Conservation (phyloP, 495 filamentous ascomycete species). For the Daldinia loculata region DNA sequence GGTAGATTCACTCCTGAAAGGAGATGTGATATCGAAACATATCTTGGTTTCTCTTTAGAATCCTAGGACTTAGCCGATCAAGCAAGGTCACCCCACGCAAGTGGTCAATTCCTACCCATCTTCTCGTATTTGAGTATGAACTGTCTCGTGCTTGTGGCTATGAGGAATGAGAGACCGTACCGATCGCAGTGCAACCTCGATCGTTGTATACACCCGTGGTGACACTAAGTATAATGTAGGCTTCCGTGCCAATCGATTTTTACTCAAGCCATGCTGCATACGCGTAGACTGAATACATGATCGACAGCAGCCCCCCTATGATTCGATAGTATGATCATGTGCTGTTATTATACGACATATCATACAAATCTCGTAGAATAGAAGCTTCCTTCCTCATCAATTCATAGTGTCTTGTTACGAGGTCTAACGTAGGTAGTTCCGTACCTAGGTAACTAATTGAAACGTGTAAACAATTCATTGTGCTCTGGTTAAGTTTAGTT, state of each 20-base stretch:
- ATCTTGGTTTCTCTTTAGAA: not conserved
- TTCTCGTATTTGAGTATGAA: not conserved
- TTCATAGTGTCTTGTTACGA: too few species aligned
- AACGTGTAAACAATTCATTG: conserved; percentile 9
- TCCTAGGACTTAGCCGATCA: not conserved
- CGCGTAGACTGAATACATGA: not conserved
- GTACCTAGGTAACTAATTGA: not conserved
- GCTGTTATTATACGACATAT: not conserved
- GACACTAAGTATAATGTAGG: not conserved
- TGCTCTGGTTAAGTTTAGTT: conserved; percentile 10
- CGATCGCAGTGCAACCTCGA: conserved; percentile 7
- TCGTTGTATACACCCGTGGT: conserved; percentile 2
- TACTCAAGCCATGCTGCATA: conserved; percentile 2
- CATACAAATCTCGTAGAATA: not conserved
- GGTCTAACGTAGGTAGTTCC: not conserved
- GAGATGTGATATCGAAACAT: conserved; percentile 10
- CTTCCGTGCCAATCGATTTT: not conserved
- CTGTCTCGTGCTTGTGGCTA: not conserved
- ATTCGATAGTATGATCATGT: not conserved
- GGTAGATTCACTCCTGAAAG: conserved; percentile 1
- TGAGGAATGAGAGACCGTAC: conserved; percentile 1
- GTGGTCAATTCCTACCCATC: not conserved
- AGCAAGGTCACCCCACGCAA: not conserved
- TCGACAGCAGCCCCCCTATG: not conserved
- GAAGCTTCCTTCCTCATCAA: too few species aligned